Conservation (phyloP, 352 stramenopile genomes). For the Globisporangium uncinulatum region DNA sequence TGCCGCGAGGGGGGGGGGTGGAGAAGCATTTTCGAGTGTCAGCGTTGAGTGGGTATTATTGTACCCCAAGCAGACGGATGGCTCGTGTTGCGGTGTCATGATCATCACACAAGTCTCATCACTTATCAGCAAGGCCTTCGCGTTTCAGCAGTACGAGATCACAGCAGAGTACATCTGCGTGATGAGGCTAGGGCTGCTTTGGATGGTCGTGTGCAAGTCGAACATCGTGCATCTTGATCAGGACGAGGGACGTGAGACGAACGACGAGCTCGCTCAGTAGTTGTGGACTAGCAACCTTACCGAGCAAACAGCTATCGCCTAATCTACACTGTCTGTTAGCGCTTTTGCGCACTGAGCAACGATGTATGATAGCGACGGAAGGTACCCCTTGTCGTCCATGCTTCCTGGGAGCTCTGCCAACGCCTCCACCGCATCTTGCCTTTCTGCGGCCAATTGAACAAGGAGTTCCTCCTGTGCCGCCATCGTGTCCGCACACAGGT, state of each 20-base stretch:
- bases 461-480: no score
- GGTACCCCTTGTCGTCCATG: no score
- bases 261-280: neutral
- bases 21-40: neutral
- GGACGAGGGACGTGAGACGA: neutral
- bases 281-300: neutral
- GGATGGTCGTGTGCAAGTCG: neutral
- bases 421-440: no score
- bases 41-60: neutral
- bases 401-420: no score
- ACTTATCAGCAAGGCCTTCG: neutral
- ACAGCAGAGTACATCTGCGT: neutral
- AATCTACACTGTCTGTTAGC: neutral
- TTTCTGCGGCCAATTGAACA: no score
- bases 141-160: neutral
- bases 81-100: neutral
- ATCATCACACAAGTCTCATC: neutral
- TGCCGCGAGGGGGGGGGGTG: neutral
- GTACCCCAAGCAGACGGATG: neutral
- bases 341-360: neutral
- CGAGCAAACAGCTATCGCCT: neutral
- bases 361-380: neutral
- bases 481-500: no score
- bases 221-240: neutral
- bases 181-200: neutral